Base-by-base conservation (phyloP, 2,329 filamentous ascomycete species). In the Aspergillus sp. region DNA sequence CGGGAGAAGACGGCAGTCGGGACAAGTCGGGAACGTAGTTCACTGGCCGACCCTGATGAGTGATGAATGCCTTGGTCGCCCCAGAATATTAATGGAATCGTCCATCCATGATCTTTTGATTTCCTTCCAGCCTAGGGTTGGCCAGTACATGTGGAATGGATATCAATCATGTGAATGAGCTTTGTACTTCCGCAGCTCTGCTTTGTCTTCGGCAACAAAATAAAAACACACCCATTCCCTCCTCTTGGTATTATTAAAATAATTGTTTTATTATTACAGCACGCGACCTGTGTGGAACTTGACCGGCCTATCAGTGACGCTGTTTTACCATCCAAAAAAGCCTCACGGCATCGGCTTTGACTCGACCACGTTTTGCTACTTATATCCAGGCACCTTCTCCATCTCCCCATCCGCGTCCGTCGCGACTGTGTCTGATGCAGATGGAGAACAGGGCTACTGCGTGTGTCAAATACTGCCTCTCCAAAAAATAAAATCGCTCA, bases 1-100 rank as follows among this genome's bases (percentile, higher is more conserved):
- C 56, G 56, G 56, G 56, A n/a, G 47, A 58, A 54, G 39, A 54
- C 56, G 56, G 56, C 36, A 32, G 8, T 36, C 34, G 34, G 34
- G 13, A 7, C 39, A 42, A 11, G 15, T 42, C 39, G 34, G 34
- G 34, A 36, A 15, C 15, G 4, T 4, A 4, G 12, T n/a, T 36
- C 34, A 5, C 34, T 36, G 34, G 15, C 34, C 11, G 26, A 30
- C 26, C 11, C 9, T 30, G 26, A 9, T 24, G 26, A 30, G 26
- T 30, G 26, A 30, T 30, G 26, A 30, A 30, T 30, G 26, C 26
- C 26, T 30, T 30, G 26, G 26, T 11, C 26, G 7, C 9, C 26
- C 26, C 26, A 30, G 26, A 9, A 11, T 30, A 24, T 24, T 24
- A 36, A 36, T 36, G 34, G 34, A 36, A 36, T 36, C 15, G 34